Conservation (phyloP, 805 yeast species). For the Metschnikowia lochheadii region DNA sequence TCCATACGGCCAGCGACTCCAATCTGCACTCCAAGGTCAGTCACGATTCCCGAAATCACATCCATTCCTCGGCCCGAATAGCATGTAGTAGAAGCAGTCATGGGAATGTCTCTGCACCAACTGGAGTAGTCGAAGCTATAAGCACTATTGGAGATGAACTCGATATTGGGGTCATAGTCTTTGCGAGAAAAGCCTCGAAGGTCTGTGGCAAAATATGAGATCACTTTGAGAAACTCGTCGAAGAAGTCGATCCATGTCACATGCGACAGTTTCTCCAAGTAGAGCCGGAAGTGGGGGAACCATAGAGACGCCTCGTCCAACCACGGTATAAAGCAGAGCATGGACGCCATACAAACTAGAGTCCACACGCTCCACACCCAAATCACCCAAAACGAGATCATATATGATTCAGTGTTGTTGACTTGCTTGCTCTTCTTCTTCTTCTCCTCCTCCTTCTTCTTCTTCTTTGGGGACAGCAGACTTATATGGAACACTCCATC, state of each 20-base stretch:
- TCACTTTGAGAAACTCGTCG: conserved; percentile 40
- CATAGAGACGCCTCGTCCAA: conserved; percentile 13
- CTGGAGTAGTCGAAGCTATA: conserved; percentile 46
- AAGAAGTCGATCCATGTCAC: conserved; percentile 30
- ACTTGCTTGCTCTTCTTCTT: neutral
- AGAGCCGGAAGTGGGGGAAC: conserved; percentile 41
- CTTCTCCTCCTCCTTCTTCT: neutral
- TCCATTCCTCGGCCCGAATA: conserved; percentile 43
- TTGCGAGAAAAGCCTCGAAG: conserved; percentile 18
- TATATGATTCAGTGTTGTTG: neutral
- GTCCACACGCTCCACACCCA: conserved; percentile 13
- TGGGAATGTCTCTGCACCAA: conserved; percentile 40
- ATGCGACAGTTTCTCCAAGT: conserved; percentile 32
- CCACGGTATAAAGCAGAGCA: conserved; percentile 11
- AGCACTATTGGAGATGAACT: conserved; percentile 26
- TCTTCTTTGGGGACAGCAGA: neutral
- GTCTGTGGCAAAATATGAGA: conserved; percentile 45
- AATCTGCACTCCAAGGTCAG: conserved; percentile 49
- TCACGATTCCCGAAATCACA: conserved; percentile 41
- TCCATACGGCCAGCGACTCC: conserved; percentile 38
- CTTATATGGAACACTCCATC: neutral
- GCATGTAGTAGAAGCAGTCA: conserved; percentile 21
- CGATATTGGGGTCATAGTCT: conserved; percentile 10
- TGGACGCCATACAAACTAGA: conserved; percentile 4
- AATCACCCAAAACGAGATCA: conserved; percentile 3